A percentile compares a stretch with the other conserved stretches of the same genome.
Evolutionary conservation across 2,329 filamentous ascomycete species (phyloP).

Genomic region (Aspergillus sp.): DNA sequence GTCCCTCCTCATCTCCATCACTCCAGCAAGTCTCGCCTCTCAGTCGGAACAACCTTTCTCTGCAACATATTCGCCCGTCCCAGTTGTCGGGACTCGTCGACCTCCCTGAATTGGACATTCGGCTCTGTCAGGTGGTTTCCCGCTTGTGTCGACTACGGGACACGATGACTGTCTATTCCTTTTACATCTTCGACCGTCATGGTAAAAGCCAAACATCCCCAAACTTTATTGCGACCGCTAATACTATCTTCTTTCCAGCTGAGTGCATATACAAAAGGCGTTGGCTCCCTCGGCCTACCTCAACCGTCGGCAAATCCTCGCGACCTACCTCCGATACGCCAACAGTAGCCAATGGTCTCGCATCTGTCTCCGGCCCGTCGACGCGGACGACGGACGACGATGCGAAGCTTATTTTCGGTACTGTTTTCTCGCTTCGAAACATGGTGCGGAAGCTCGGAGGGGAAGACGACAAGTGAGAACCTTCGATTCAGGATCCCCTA

Average conservation of each 20-base stretch:
- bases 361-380: conserved; percentile 37
- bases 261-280: conserved; percentile 95
- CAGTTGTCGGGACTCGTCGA: neutral
- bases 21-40: neutral
- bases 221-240: neutral
- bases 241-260: conserved; percentile 53
- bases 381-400: conserved; percentile 68
- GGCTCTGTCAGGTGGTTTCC: neutral
- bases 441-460: conserved; percentile 96
- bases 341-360: conserved; percentile 43
- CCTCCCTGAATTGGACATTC: neutral
- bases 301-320: conserved; percentile 46
- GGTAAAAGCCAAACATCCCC: conserved; percentile 55
- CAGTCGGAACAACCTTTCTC: neutral
- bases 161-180: conserved; percentile 89
- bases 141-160: neutral
- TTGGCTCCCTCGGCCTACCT: conserved; percentile 65
- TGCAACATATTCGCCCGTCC: neutral
- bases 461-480: conserved; percentile 69
- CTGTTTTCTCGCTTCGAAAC: conserved; percentile 92
- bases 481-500: neutral
- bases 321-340: conserved; percentile 52
- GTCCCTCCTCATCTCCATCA: neutral
- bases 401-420: conserved; percentile 95
- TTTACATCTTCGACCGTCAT: conserved; percentile 98